Evolutionary conservation across 2,329 filamentous ascomycete genomes (phyloP).

Genomic region (Teratosphaeria zuluensis): DNA sequence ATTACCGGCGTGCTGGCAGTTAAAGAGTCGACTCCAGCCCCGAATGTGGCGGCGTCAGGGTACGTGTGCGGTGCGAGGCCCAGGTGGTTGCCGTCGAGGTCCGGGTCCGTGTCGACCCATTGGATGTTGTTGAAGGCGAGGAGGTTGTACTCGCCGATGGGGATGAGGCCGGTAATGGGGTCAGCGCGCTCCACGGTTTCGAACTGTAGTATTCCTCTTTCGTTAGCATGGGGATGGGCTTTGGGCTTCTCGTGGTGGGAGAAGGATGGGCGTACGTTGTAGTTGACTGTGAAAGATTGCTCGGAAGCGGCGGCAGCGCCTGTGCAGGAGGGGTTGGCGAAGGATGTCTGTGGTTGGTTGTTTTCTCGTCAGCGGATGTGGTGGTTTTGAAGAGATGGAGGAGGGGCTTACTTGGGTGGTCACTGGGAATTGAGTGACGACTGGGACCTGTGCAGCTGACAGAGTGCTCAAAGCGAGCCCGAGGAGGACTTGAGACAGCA

Average conservation of each 20-base stretch:
- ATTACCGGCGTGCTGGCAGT: constrained; percentile 5
- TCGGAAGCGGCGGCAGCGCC: neutral
- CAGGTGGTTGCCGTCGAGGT: constrained; percentile 11
- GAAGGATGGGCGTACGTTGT: neutral
- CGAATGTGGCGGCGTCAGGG: constrained; percentile 8
- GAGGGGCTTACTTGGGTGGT: neutral
- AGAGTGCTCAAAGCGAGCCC: neutral
- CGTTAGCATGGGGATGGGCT: neutral
- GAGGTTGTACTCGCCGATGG: constrained; percentile 11
- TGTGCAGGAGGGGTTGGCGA: neutral
- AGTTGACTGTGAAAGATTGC: constrained; percentile 1
- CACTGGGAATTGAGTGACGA: neutral
- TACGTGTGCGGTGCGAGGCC: constrained; percentile 11
- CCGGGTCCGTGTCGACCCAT: constrained; percentile 10
- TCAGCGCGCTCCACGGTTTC: constrained; percentile 7
- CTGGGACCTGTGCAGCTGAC: neutral
- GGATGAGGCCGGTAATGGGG: constrained; percentile 5
- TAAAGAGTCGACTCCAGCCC: constrained; percentile 5
- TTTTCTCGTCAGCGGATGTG: neutral
- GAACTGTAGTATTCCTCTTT: neutral
- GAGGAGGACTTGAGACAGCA: neutral
- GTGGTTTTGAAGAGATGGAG: neutral
- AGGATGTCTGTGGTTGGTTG: neutral
- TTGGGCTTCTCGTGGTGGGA: too few relatives aligned
- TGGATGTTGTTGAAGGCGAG: constrained; percentile 9